phyloP scores from a whole-genome alignment of 169 alveolate species.

The Gregarina niphandrodes region DNA sequence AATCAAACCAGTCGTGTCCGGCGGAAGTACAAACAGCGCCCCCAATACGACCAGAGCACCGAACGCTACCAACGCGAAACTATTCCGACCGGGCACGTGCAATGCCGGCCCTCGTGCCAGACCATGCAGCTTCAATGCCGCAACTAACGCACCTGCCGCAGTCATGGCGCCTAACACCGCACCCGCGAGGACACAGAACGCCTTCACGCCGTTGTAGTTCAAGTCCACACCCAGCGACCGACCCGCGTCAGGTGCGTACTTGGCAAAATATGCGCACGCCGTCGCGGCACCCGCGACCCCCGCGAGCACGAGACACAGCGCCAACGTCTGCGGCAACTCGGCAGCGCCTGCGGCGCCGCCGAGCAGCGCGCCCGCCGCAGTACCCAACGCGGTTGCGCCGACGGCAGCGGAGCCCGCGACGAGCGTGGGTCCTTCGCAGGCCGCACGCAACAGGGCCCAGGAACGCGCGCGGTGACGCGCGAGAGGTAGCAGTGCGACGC shows the following conservation, averaged over 20 bases:
- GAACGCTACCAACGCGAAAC: slow-evolving; percentile 7
- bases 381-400: background rate
- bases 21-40: background rate
- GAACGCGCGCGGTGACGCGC: too few species aligned
- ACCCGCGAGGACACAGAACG: slow-evolving; percentile 45
- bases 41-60: slow-evolving; percentile 15
- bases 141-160: slow-evolving; percentile 69
- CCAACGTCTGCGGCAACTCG: slow-evolving; percentile 67
- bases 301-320: slow-evolving; percentile 69
- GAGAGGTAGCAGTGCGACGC: too few species aligned
- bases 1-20: background rate
- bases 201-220: too few species aligned
- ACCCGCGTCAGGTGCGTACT: too few species aligned
- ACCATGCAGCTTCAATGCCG: slow-evolving; percentile 66
- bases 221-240: too few species aligned
- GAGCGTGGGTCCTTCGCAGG: too few species aligned
- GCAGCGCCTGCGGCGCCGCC: slow-evolving; percentile 35
- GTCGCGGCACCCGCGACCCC: slow-evolving; percentile 76
- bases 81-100: slow-evolving; percentile 39
- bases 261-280: slow-evolving; percentile 31
- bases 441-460: too few species aligned
- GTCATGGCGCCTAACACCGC: slow-evolving; percentile 63
- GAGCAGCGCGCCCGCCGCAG: slow-evolving; percentile 3
- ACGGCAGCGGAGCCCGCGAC: too few species aligned
- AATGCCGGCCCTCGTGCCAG: too few species aligned